These are phyloP conservation scores for Malania oleifera DNA, from an alignment of 164 flowering plant species.

Conservation along the genomic window DNA sequence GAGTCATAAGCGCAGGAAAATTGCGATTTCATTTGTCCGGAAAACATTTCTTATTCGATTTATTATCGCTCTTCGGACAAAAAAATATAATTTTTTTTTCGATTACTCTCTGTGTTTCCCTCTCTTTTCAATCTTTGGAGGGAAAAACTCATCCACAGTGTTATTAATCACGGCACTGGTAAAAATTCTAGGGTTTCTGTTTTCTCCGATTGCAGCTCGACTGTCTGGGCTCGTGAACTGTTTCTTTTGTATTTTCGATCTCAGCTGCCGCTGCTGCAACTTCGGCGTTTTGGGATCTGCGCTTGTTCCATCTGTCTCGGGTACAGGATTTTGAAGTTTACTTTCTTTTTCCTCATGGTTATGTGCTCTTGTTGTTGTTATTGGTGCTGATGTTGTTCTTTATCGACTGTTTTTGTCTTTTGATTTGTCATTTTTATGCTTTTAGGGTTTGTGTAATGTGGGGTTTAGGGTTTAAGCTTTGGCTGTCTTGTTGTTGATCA, in stretches of 20 bases:
- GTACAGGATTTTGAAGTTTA: neutral
- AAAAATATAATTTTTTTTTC: constrained; percentile 2
- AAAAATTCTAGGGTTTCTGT: constrained; percentile 3
- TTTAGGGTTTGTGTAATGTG: constrained; percentile 3
- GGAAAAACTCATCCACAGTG: constrained; percentile 5
- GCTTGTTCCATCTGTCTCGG: neutral
- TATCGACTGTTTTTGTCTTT: neutral
- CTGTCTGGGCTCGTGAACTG: neutral
- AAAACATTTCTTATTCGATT: neutral
- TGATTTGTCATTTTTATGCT: neutral
- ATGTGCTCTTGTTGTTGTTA: neutral
- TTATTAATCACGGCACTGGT: neutral
- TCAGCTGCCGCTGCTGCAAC: neutral
- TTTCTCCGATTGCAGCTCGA: neutral
- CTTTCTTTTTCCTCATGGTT: neutral
- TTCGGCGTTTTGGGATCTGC: neutral
- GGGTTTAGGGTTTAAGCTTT: too few relatives aligned
- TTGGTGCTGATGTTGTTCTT: too few relatives aligned
- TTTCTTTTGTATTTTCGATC: neutral
- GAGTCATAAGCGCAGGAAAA: too few relatives aligned
- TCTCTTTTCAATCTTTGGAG: constrained; percentile 4
- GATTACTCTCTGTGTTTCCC: neutral
- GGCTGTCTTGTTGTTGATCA: neutral
- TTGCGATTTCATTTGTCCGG: too few relatives aligned
- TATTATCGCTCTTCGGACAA: neutral